phyloP scores from a whole-genome alignment of 805 yeast genomes.

The Maudiozyma serrabonitensis region DNA sequence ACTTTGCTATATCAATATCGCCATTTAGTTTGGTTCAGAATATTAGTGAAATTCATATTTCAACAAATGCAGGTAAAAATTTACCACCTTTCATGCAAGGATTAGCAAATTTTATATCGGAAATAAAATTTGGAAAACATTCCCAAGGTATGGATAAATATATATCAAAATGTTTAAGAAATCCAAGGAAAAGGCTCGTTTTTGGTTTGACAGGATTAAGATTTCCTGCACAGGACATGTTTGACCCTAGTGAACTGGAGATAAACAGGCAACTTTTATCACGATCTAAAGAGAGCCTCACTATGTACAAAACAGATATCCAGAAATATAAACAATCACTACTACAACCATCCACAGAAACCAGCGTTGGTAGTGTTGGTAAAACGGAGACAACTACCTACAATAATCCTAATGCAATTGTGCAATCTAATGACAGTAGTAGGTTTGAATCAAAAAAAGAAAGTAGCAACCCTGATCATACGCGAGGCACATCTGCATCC shows the following conservation, averaged over 20 bases:
- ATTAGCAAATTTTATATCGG: constrained; percentile 8
- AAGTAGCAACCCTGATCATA: too few species aligned
- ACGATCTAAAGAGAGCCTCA: too few species aligned
- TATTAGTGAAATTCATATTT: constrained; percentile 12
- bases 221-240: not conserved
- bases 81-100: constrained; percentile 9
- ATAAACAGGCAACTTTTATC: too few species aligned
- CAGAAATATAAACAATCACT: too few species aligned
- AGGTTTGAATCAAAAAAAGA: too few species aligned
- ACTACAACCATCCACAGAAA: too few species aligned
- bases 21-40: constrained; percentile 2
- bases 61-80: not conserved
- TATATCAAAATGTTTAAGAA: not conserved
- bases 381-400: too few species aligned
- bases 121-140: constrained; percentile 15
- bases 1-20: constrained; percentile 4
- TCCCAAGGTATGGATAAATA: constrained; percentile 1
- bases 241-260: not conserved
- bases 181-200: not conserved
- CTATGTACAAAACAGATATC: too few species aligned
- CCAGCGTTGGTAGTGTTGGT: too few species aligned
- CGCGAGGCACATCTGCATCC: too few species aligned
- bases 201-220: not conserved
- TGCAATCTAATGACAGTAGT: too few species aligned
- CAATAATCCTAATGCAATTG: too few species aligned